These are phyloP conservation scores for Boeremia lycopersici DNA, from an alignment of 2,329 filamentous ascomycete genomes.

Conservation along the genomic window DNA sequence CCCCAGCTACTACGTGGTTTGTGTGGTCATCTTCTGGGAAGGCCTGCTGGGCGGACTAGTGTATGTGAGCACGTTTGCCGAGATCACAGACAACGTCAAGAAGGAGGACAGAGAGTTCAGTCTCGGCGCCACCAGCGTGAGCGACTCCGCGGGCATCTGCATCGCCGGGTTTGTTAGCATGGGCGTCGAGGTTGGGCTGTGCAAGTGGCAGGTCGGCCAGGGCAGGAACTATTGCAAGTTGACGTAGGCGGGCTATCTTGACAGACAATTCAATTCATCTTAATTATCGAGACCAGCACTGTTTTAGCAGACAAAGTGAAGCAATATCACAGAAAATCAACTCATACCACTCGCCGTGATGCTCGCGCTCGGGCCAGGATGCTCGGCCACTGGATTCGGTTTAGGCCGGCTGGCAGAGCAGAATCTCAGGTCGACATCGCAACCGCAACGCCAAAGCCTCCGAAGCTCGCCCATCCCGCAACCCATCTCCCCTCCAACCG, in stretches of 20 bases:
- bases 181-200: constrained; percentile 79
- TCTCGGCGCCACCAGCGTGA: constrained; percentile 85
- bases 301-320: too few relatives aligned
- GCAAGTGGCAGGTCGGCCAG: constrained; percentile 80
- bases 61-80: constrained; percentile 88
- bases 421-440: constrained; percentile 19
- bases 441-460: constrained; percentile 22
- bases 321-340: too few relatives aligned
- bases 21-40: constrained; percentile 89
- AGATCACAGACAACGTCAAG: constrained; percentile 84
- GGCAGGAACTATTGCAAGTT: constrained; percentile 67
- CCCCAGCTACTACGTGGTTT: constrained; percentile 85
- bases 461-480: constrained; percentile 36
- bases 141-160: constrained; percentile 89
- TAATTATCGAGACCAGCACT: too few relatives aligned
- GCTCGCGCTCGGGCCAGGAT: neutral
- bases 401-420: constrained; percentile 13
- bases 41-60: constrained; percentile 88
- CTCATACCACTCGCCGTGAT: too few relatives aligned
- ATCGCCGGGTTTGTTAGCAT: constrained; percentile 85
- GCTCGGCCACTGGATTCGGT: constrained; percentile 5
- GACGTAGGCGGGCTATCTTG: neutral
- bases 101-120: constrained; percentile 86
- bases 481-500: constrained; percentile 48
- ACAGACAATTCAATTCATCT: neutral